phyloP scores from a whole-genome alignment of 352 stramenopile genomes.

The Globisporangium splendens region DNA sequence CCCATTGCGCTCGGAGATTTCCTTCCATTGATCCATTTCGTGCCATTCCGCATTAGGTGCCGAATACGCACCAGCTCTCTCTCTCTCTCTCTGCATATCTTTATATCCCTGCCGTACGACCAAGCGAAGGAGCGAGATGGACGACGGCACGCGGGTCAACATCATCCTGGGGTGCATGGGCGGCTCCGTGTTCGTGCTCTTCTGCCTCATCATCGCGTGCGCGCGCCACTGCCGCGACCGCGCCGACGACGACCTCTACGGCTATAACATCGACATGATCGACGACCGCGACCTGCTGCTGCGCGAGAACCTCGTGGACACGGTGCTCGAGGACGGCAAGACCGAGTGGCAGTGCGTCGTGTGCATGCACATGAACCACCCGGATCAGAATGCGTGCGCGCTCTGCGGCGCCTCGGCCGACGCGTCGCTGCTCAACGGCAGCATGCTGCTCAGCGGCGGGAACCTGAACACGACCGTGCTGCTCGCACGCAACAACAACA shows the following conservation, averaged over 20 bases:
- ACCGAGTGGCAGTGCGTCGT: slow-evolving; percentile 77
- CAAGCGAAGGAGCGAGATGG: not conserved
- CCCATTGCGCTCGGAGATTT: no score
- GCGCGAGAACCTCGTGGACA: slow-evolving; percentile 67
- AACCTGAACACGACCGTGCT: slow-evolving; percentile 20
- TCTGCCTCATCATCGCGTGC: slow-evolving; percentile 42
- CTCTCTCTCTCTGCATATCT: no score
- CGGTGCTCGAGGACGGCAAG: slow-evolving; percentile 49
- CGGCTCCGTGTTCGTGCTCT: slow-evolving; percentile 36
- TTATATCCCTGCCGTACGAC: no score
- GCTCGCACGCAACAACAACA: slow-evolving; percentile 10
- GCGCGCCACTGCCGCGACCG: slow-evolving; percentile 29
- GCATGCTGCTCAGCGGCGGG: slow-evolving; percentile 19
- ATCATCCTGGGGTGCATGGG: slow-evolving; percentile 17
- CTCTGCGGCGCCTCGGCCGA: slow-evolving; percentile 65
- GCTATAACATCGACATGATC: slow-evolving; percentile 49
- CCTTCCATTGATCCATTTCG: no score
- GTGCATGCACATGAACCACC: slow-evolving; percentile 73
- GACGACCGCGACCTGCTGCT: slow-evolving; percentile 45
- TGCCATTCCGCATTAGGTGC: no score
- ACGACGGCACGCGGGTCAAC: slow-evolving; percentile 14
- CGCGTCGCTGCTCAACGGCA: slow-evolving; percentile 40
- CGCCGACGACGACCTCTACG: slow-evolving; percentile 25
- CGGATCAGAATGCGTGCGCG: slow-evolving; percentile 51
- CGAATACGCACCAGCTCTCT: no score